phyloP scores from a whole-genome alignment of 2,329 filamentous ascomycete genomes.

The Colletotrichum cereale region DNA sequence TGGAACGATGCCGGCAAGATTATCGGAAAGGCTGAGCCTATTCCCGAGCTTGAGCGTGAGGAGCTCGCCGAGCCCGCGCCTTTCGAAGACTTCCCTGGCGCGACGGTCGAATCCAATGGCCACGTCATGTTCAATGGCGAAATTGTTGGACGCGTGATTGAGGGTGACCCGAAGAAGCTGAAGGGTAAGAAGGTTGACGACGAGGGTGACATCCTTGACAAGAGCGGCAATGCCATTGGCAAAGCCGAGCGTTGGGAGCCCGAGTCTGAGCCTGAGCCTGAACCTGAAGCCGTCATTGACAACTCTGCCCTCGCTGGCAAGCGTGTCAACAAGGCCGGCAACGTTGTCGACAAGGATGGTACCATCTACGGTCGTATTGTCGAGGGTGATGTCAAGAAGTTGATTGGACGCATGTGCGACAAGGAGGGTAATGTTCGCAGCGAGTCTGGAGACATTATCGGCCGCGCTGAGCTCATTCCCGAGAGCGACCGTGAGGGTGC shows the following conservation, averaged over 20 bases:
- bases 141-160: constrained; percentile 70
- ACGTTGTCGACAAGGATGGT: constrained; percentile 67
- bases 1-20: constrained; percentile 78
- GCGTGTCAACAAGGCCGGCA: constrained; percentile 78
- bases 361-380: constrained; percentile 74
- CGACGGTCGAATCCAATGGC: constrained; percentile 65
- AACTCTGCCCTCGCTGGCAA: constrained; percentile 76
- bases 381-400: constrained; percentile 73
- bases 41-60: constrained; percentile 67
- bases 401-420: constrained; percentile 78
- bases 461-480: constrained; percentile 75
- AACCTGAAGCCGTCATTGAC: constrained; percentile 60
- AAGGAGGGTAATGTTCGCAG: constrained; percentile 79
- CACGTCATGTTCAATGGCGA: constrained; percentile 64
- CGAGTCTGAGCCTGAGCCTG: constrained; percentile 59
- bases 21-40: constrained; percentile 75
- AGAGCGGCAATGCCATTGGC: constrained; percentile 75
- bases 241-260: constrained; percentile 77
- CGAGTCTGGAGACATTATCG: constrained; percentile 78
- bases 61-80: constrained; percentile 61
- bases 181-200: constrained; percentile 75
- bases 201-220: constrained; percentile 77
- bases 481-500: constrained; percentile 73
- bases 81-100: constrained; percentile 70
- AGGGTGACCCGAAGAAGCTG: constrained; percentile 74